Evolutionary conservation across 257 asterid species (phyloP).

Genomic region (Pogostemon cablin): DNA sequence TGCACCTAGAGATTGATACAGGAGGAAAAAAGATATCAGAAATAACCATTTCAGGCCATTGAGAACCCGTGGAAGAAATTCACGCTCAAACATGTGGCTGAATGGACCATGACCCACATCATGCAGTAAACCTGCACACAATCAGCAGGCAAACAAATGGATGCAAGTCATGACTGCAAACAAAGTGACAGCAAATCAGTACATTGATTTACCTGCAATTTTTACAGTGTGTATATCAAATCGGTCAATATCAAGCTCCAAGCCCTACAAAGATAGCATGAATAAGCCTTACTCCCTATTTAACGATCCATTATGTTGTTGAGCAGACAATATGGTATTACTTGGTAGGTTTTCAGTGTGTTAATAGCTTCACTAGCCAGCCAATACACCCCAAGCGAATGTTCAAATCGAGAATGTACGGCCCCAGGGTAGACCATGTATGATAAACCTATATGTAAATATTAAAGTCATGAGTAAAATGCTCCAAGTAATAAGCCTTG

Average conservation of each 20-base stretch:
- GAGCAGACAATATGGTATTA: conserved; percentile 35
- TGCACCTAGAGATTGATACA: conserved; percentile 11
- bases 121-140: conserved; percentile 77
- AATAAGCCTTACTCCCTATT: conserved; percentile 31
- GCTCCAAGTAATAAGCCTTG: conserved; percentile 12
- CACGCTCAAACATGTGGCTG: conserved; percentile 90
- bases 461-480: conserved; percentile 18
- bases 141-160: conserved; percentile 34
- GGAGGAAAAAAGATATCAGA: not conserved
- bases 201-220: conserved; percentile 63
- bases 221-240: conserved; percentile 76
- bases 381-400: conserved; percentile 91
- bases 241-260: conserved; percentile 75
- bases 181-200: conserved; percentile 21
- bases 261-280: conserved; percentile 58
- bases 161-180: conserved; percentile 21
- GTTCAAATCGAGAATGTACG: conserved; percentile 95
- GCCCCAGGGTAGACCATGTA: conserved; percentile 95
- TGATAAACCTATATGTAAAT: conserved; percentile 57
- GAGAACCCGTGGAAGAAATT: conserved; percentile 67
- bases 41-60: conserved; percentile 62
- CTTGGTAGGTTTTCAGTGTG: conserved; percentile 71
- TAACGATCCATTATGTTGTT: conserved; percentile 30
- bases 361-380: conserved; percentile 79
- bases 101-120: conserved; percentile 98